Percentiles rank a stretch among this genome's conserved stretches.
phyloP scores from a whole-genome alignment of 345 rosid genomes.

The Erodium maritimum region DNA sequence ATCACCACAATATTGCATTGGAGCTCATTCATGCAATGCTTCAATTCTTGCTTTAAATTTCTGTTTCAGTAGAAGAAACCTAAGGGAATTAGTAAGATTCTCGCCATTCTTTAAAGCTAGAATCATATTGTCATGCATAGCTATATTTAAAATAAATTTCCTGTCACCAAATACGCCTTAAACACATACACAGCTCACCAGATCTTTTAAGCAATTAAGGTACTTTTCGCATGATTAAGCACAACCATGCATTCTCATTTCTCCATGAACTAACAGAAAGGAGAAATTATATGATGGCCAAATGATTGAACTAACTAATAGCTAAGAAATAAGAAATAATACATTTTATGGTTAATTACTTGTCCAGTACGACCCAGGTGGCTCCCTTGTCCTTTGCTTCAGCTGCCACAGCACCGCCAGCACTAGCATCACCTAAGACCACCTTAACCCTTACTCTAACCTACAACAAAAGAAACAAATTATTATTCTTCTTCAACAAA shows the following conservation, averaged over 20 bases:
- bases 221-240: neutral
- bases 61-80: constrained; percentile 27
- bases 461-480: constrained; percentile 18
- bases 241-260: neutral
- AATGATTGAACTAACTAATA: constrained; percentile 15
- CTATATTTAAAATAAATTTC: too few relatives aligned
- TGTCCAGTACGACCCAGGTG: constrained; percentile 80
- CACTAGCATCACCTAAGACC: constrained; percentile 25
- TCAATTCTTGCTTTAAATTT: constrained; percentile 51
- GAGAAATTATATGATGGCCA: neutral
- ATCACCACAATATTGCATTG: constrained; percentile 53
- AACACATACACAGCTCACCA: neutral
- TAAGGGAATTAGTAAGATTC: neutral
- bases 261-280: neutral
- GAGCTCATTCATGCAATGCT: constrained; percentile 54
- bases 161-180: neutral
- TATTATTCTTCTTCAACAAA: constrained; percentile 4
- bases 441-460: constrained; percentile 64
- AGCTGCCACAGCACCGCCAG: constrained; percentile 41
- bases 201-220: too few relatives aligned
- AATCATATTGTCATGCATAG: neutral
- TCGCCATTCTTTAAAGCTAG: neutral
- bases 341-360: constrained; percentile 53
- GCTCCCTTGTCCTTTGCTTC: constrained; percentile 49
- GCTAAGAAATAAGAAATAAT: constrained; percentile 43